Evolutionary conservation across 73 alveolate species (phyloP), one percentile per base, ranked within the genome.

Genomic region (Uronychia binucleata): DNA sequence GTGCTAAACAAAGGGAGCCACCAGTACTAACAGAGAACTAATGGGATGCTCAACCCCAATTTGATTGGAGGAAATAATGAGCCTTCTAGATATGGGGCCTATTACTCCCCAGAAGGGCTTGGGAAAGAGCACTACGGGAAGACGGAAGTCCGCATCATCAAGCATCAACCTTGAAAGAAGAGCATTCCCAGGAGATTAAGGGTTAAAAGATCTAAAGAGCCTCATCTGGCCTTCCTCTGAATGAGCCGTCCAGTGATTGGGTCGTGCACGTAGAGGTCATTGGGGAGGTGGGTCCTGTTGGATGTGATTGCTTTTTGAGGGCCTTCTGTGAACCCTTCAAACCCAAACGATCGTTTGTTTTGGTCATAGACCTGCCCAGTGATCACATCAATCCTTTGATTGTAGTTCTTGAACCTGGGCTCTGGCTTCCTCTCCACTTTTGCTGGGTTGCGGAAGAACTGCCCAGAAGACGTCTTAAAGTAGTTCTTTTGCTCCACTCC

Each of bases 271-370:
- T 33, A 60, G 29, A 79, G 28, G 75, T 86, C 92, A 28, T n/a
- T 27, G 1, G 92, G 92, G 28, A 59, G 77, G 28, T 26, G 13
- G 35, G 88, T 86, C 29, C 59, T 26, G 32, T 86, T 86, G 32
- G 75, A 28, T 31, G 88, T 35, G 32, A n/a, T 84, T 74, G 82
- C 59, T 19, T 82, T 74, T 34, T 84, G 82, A 14, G 86, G 83
- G 30, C 59, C 81, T 79, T 89, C 95, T 25, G 57, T 76, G 77
- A 34, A 89, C 58, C 92, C 92, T 60, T 89, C 95, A 31, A 84
- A 89, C 0, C 90, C 92, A 34, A 46, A 83, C n/a, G 85, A 31
- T 78, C 95, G 31, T 28, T 83, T 81, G 76, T 89, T 89, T 74
- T 87, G 33, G 28, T 84, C 95, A 76, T 78, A 79, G 58, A 84